Base-by-base conservation (phyloP, 108 stramenopile genomes). In the Cylindrotheca closterium region DNA sequence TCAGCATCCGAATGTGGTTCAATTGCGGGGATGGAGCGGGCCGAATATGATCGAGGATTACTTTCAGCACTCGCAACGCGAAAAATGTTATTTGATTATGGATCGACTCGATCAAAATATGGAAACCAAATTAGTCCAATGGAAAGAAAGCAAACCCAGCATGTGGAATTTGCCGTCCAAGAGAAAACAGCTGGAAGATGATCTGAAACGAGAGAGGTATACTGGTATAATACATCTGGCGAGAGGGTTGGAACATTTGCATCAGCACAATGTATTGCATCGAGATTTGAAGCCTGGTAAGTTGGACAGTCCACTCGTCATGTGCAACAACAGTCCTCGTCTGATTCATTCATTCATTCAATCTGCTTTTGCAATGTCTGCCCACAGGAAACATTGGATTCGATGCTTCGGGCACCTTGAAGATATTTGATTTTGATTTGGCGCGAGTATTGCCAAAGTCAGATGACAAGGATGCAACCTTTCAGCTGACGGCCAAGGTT, bases 221-320 rank as follows among this genome's bases (percentile, higher is more conserved):
- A 10, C 37, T 10, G 10, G 15, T 42, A 15, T 42, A 42, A 10
- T 42, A 7, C 7, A 15, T 42, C 49, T 86, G 53, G 79, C 79
- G 2, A 31, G 55, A 26, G 81, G 79, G 0, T 29, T 86, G 15
- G 45, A 47, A 2, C 80, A 77, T 58, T 55, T 86, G 51, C 85
- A 86, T 64, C 57, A 58, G 1, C 58, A 75, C 1, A 54, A 71
- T 32, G 58, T 82, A 42, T 34, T 87, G 0, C 80, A 63, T 47
- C 69, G 86, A 0, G 86, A 87, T 69, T 50, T 87, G 26, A 87
- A 87, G 47, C 83, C 84, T n/a, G 79, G 78, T 46, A 88, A 42
- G 37, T 10, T 42, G 15, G 7, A 42, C 15, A 42, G 7, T 10
- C 15, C 15, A 7, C 15, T 42, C 37, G 15, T 10, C 37, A 7